Percentiles rank a stretch among this genome's conserved stretches.
phyloP scores from a whole-genome alignment of 805 yeast species.

The Nakazawaea laoshanensis region DNA sequence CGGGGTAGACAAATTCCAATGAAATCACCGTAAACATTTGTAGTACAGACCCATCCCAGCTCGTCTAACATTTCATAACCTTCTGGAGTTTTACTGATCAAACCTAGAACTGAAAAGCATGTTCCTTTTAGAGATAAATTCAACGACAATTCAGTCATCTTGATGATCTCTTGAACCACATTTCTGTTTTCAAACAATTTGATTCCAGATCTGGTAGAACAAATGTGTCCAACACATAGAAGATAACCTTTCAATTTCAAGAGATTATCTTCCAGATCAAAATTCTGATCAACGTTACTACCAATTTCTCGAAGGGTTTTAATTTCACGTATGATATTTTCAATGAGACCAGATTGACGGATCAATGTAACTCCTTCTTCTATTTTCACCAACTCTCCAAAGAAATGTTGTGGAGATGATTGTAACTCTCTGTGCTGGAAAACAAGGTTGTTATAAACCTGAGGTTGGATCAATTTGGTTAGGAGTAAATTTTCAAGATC shows the following conservation, averaged over 20 bases:
- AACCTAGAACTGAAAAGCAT: slow-evolving; percentile 71
- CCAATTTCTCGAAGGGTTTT: slow-evolving; percentile 11
- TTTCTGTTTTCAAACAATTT: slow-evolving; percentile 39
- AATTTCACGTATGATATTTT: slow-evolving; percentile 7
- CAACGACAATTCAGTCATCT: slow-evolving; percentile 34
- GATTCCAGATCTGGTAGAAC: slow-evolving; percentile 65
- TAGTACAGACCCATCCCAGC: slow-evolving; percentile 57
- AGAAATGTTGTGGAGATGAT: slow-evolving; percentile 56
- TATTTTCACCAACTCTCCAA: slow-evolving; percentile 72
- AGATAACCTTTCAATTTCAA: slow-evolving; percentile 59
- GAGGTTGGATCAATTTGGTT: slow-evolving; percentile 14
- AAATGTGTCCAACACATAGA: slow-evolving; percentile 85
- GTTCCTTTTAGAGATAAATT: slow-evolving; percentile 64
- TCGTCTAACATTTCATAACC: slow-evolving; percentile 86
- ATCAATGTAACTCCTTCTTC: slow-evolving; percentile 69
- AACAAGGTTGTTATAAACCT: slow-evolving; percentile 3
- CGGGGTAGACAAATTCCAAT: slow-evolving; percentile 20
- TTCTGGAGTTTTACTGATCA: slow-evolving; percentile 61
- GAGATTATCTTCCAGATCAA: slow-evolving; percentile 22
- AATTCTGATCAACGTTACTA: slow-evolving; percentile 14
- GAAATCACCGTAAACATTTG: slow-evolving; percentile 33
- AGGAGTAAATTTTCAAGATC: slow-evolving; percentile 34
- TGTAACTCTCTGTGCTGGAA: slow-evolving; percentile 1
- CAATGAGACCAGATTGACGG: slow-evolving; percentile 36
- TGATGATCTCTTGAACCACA: slow-evolving; percentile 43